Evolutionary conservation across 345 rosid species (phyloP), one percentile per base, ranked within the genome.

Genomic region (Trapa bicornis): DNA sequence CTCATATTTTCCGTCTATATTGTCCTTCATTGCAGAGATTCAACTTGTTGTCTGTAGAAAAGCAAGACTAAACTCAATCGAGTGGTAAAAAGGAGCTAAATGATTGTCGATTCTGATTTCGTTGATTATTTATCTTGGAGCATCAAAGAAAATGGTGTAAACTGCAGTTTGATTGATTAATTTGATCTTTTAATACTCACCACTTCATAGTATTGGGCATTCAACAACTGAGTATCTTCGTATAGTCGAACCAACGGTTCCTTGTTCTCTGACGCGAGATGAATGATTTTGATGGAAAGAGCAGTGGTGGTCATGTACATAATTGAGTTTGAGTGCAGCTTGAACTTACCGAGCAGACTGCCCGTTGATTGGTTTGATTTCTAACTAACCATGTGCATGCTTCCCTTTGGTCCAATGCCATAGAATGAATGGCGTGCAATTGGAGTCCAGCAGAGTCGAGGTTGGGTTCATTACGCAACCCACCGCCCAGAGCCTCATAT

Each of bases 401-500:
- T 3, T 41, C 7, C 7, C 43, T 41, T 41, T 41, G 43, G 7
- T 41, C 43, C 43, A 41, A 41, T 41, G 7, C 4, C 43, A 41
- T 42, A 91, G 96, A 85, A 76, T 12, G 99, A 94, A 64, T 94
- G 99, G 99, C 85, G 97, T 8, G 99, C 91, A 0, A 86, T 91
- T 8, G 99, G 97, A 68, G 99, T 91, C 29, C 29, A 22, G 29
- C 29, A 22, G 29, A 22, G 29, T 77, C 86, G 98, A 5, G 96
- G 96, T 13, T 92, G 98, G 98, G 93, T 88, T 0, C 97, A 89
- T 77, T 89, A 92, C 67, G 96, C 96, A 0, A 75, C 89, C 69
- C 98, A 92, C 71, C 91, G 97, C 29, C 98, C 96, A 6, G 98
- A 92, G 80, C 96, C 96, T 67, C 97, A 94, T 71, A 94, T 89